A percentile compares a stretch with the other conserved stretches of the same genome.
These are phyloP conservation scores for Hibiscus tridactylites DNA, from an alignment of 345 rosid genomes.

Conservation along the genomic window DNA sequence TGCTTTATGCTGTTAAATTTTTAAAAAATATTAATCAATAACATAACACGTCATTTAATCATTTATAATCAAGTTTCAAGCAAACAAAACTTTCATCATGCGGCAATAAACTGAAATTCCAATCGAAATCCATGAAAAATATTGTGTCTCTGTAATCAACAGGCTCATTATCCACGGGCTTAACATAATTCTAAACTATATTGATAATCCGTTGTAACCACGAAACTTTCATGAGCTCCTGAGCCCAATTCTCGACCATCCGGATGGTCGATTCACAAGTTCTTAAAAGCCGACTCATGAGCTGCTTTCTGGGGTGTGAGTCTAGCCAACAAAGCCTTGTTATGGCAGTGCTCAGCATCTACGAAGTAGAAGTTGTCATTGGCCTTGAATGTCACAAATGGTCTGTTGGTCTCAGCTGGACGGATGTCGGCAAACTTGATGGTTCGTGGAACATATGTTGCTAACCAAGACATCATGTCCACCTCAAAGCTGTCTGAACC, in stretches of 20 bases:
- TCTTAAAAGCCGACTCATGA: slow-evolving; percentile 77
- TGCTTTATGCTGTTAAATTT: no score
- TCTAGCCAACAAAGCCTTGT: slow-evolving; percentile 86
- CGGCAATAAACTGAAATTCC: not conserved
- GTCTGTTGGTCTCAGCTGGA: slow-evolving; percentile 55
- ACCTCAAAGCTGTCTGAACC: not conserved
- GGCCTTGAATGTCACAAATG: slow-evolving; percentile 82
- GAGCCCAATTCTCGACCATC: not conserved
- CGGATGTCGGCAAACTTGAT: not conserved
- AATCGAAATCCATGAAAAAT: not conserved
- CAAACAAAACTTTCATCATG: not conserved
- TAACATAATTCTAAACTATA: not conserved
- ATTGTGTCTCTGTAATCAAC: not conserved
- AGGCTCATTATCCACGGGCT: not conserved
- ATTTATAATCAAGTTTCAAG: not conserved
- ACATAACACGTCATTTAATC: not conserved
- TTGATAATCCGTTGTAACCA: not conserved
- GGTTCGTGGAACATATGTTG: not conserved
- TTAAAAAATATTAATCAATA: no score
- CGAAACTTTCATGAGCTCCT: not conserved
- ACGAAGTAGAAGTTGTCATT: slow-evolving; percentile 41
- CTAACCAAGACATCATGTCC: not conserved
- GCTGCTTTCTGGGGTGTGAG: slow-evolving; percentile 56
- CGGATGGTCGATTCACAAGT: slow-evolving; percentile 34
- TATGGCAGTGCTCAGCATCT: slow-evolving; percentile 70